Conservation (phyloP, 202 grass and related monocot species). For the Zizania palustris region DNA sequence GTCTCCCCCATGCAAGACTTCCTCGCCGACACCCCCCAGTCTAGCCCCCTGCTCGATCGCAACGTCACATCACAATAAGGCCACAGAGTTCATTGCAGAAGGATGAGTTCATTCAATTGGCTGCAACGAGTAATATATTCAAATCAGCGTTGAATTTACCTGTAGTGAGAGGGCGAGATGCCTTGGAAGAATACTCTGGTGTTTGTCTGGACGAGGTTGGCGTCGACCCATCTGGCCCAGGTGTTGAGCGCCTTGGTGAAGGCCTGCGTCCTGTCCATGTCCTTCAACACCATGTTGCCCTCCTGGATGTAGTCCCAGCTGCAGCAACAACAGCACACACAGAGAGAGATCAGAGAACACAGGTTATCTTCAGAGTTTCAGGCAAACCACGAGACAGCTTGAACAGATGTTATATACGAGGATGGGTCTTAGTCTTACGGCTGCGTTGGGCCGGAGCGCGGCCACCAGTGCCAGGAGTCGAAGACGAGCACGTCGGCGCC, state of each 20-base stretch:
- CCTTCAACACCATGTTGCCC: slow-evolving; percentile 39
- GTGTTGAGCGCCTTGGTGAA: slow-evolving; percentile 72
- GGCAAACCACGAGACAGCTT: no score
- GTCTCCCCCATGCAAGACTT: slow-evolving; percentile 72
- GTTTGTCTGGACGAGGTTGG: slow-evolving; percentile 52
- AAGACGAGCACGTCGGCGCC: slow-evolving; percentile 81
- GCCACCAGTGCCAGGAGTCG: slow-evolving; percentile 97
- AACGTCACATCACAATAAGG: not conserved
- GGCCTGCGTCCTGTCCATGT: slow-evolving; percentile 78
- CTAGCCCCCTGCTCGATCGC: slow-evolving; percentile 53
- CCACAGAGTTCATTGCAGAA: not conserved
- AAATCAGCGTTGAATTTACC: slow-evolving; percentile 38
- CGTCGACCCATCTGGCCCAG: slow-evolving; percentile 80
- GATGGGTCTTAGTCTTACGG: slow-evolving; percentile 45
- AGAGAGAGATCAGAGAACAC: not conserved
- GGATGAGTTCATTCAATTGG: no score
- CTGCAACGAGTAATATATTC: no score
- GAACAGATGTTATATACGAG: not conserved
- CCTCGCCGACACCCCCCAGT: slow-evolving; percentile 64
- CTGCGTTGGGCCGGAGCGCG: slow-evolving; percentile 52
- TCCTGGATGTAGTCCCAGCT: slow-evolving; percentile 88
- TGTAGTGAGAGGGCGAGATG: slow-evolving; percentile 77
- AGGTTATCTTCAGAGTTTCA: not conserved
- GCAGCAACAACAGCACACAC: not conserved
- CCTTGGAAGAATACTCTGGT: slow-evolving; percentile 84